Evolutionary conservation across 176 grass and related monocot genomes (phyloP).

Genomic region (Triticum monococcum): DNA sequence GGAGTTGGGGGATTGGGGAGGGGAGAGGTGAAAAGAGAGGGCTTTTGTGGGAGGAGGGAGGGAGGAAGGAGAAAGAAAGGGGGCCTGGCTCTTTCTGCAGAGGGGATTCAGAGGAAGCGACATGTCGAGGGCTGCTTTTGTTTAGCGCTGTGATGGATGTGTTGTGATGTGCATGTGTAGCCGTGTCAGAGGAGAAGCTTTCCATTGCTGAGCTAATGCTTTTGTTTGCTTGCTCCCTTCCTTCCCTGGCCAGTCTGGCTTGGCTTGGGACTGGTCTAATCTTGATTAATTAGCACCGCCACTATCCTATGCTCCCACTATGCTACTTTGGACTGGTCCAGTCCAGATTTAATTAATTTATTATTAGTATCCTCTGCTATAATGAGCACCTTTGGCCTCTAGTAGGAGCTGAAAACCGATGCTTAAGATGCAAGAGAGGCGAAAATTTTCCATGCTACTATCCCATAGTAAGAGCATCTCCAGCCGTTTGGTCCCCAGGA

Average conservation of each 20-base stretch:
- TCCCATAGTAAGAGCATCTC: not conserved
- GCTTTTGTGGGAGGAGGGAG: not conserved
- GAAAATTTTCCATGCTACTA: not conserved
- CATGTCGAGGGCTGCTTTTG: conserved; percentile 32
- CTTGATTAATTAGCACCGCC: not conserved
- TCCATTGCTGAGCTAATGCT: conserved; percentile 16
- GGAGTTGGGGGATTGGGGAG: not conserved
- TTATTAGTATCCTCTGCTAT: not conserved
- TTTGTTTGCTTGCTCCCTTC: not conserved
- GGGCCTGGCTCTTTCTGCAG: not conserved
- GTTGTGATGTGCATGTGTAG: conserved; percentile 12
- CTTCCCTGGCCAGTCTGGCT: not conserved
- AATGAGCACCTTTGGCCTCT: not conserved
- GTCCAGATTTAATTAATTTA: not conserved
- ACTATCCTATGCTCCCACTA: not conserved
- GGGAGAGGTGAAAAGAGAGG: not conserved
- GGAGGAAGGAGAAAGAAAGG: not conserved
- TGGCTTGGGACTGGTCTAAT: not conserved
- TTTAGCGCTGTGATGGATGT: not conserved
- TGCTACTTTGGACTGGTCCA: not conserved
- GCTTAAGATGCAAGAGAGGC: not conserved
- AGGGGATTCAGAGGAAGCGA: conserved; percentile 34
- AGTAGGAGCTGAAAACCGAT: not conserved
- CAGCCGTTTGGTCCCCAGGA: no score
- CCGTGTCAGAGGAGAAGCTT: conserved; percentile 34